Conservation (phyloP, 2,329 filamentous ascomycete genomes). For the Pleurostoma richardsiae region DNA sequence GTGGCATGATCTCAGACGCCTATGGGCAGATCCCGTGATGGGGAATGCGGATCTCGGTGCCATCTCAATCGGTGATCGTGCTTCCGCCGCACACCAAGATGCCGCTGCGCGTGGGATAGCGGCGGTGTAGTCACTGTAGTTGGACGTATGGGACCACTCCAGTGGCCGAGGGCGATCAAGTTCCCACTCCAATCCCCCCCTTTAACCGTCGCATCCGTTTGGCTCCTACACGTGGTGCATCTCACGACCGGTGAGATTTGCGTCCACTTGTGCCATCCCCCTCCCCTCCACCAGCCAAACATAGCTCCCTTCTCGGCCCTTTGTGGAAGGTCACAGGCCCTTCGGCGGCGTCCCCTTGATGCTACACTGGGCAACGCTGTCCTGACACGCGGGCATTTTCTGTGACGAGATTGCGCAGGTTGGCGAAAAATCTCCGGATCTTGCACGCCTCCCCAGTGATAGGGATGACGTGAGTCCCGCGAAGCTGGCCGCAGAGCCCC, state of each 20-base stretch:
- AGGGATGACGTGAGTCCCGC: no score
- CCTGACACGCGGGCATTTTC: no score
- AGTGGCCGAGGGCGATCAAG: neutral
- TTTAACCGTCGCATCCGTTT: neutral
- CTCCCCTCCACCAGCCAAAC: neutral
- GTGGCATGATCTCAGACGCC: slow-evolving; percentile 7
- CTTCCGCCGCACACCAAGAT: neutral
- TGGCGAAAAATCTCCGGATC: no score
- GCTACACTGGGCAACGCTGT: no score
- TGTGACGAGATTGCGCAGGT: no score
- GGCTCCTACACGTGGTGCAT: neutral
- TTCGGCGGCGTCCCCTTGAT: no score
- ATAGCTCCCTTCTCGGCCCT: neutral
- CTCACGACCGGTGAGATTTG: neutral
- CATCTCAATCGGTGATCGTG: neutral
- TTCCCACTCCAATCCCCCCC: neutral
- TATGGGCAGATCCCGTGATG: neutral
- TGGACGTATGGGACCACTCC: neutral
- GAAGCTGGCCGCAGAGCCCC: no score
- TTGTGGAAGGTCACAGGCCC: no score
- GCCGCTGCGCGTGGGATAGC: neutral
- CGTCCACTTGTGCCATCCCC: neutral
- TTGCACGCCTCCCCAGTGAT: no score
- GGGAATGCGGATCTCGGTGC: neutral
- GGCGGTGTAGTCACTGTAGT: neutral